Evolutionary conservation across 208 protist species (phyloP), one percentile per base, ranked within the genome.

Genomic region (Leishmania gerbilli): DNA sequence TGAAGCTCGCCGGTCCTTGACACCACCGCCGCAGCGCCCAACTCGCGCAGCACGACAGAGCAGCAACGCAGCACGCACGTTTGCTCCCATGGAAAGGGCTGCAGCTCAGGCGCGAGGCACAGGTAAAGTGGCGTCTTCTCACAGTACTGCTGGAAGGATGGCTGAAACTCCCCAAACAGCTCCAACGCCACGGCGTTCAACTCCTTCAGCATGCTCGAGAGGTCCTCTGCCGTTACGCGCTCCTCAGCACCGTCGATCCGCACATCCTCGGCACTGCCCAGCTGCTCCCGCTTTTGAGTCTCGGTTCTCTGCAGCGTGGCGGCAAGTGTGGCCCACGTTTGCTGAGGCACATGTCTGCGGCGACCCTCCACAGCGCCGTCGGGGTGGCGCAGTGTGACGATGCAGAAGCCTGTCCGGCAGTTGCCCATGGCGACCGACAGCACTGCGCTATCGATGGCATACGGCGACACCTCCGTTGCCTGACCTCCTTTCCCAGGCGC

Each of bases 41-140:
- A 80, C 71, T 97, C 94, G 0, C 92, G 89, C 72, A 92, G 82
- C 19, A 97, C 84, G 17, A 83, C 81, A 55, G 83, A 45, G 79
- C 93, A 94, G 15, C 45, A 51, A 21, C 71, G 69, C 76, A 96
- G 88, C 27, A 76, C 83, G 45, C 82, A 74, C 17, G 80, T 76
- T 42, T 91, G 88, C 81, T 97, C 95, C 45, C 95, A 67, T 1
- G 95, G 92, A 24, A 95, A 87, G 9, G 85, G 58, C 51, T 95
- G 92, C 69, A 97, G 74, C 40, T 86, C n/a, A 6, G 92, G 87
- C 60, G 90, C 88, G 7, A 97, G 84, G 60, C 93, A 96, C 17
- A 97, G 87, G 80, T 91, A 92, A 42, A 96, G 79, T 8, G 86
- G 74, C 34, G 87, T 82, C 62, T 87, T 90, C 21, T 82, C 79